Conservation (phyloP, 345 rosid genomes). For the Citrus medica region DNA sequence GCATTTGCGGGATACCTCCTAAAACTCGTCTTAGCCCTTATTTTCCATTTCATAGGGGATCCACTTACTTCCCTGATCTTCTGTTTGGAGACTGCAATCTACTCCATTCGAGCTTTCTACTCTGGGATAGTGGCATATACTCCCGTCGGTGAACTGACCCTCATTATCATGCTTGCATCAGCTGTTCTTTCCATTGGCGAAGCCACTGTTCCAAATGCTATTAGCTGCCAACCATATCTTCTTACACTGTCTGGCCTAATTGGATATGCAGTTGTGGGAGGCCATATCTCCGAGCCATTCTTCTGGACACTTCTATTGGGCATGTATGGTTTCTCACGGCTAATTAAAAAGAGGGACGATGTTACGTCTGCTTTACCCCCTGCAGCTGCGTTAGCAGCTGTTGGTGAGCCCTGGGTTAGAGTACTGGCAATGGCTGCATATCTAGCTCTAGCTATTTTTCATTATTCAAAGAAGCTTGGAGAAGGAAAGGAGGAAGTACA, state of each 20-base stretch:
- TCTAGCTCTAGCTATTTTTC: slow-evolving; percentile 60
- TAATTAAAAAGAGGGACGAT: slow-evolving; percentile 68
- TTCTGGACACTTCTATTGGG: slow-evolving; percentile 77
- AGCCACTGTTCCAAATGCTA: slow-evolving; percentile 61
- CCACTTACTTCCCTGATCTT: slow-evolving; percentile 58
- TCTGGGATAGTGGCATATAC: slow-evolving; percentile 66
- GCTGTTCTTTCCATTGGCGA: slow-evolving; percentile 78
- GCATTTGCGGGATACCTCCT: slow-evolving; percentile 56
- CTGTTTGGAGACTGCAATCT: slow-evolving; percentile 51
- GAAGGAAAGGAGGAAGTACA: slow-evolving; percentile 43
- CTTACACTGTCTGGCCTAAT: slow-evolving; percentile 65
- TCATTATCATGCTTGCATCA: slow-evolving; percentile 63
- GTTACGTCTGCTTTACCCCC: slow-evolving; percentile 76
- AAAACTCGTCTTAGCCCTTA: slow-evolving; percentile 57
- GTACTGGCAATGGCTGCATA: slow-evolving; percentile 48
- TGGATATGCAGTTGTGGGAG: slow-evolving; percentile 71
- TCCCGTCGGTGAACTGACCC: slow-evolving; percentile 61
- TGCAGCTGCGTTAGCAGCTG: slow-evolving; percentile 77
- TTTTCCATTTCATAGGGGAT: slow-evolving; percentile 77
- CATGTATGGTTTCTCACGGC: slow-evolving; percentile 53
- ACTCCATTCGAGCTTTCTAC: slow-evolving; percentile 61
- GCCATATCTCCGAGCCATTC: slow-evolving; percentile 72
- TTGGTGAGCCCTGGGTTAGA: slow-evolving; percentile 92
- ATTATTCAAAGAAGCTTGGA: slow-evolving; percentile 45
- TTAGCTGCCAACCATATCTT: slow-evolving; percentile 56